Conservation (phyloP, 768 basidiomycete species). For the Glaciozyma martinii region DNA sequence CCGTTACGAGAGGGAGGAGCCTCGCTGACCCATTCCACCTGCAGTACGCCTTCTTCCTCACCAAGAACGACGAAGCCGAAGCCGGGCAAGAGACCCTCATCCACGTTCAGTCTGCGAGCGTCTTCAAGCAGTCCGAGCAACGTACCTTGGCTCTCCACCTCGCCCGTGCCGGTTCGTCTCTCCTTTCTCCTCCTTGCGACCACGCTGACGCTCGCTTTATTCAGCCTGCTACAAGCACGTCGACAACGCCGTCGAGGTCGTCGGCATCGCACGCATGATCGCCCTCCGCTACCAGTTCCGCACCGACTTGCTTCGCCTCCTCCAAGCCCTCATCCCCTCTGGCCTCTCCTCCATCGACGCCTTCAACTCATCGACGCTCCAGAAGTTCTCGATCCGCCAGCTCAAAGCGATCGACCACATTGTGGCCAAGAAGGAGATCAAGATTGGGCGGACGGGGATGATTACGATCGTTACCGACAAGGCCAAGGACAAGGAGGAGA, state of each 20-base stretch:
- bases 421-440: neutral
- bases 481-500: conserved; percentile 9
- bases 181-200: neutral
- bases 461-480: neutral
- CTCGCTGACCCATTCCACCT: conserved; percentile 21
- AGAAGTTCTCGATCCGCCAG: conserved; percentile 76
- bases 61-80: conserved; percentile 55
- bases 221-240: conserved; percentile 65
- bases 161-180: conserved; percentile 59
- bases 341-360: conserved; percentile 63
- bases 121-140: conserved; percentile 48
- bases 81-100: conserved; percentile 64
- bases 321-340: conserved; percentile 62
- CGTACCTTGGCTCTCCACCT: conserved; percentile 65
- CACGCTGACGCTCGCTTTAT: neutral
- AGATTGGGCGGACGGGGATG: neutral
- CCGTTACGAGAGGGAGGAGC: conserved; percentile 34
- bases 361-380: conserved; percentile 66
- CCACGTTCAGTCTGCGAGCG: conserved; percentile 62
- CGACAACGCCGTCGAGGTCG: conserved; percentile 51
- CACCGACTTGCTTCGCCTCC: conserved; percentile 71
- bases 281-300: conserved; percentile 71
- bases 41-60: conserved; percentile 67
- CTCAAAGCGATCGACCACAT: neutral
- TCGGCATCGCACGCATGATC: conserved; percentile 68